phyloP scores from a whole-genome alignment of 305 asterid species.

The Fraxinus latifolia region DNA sequence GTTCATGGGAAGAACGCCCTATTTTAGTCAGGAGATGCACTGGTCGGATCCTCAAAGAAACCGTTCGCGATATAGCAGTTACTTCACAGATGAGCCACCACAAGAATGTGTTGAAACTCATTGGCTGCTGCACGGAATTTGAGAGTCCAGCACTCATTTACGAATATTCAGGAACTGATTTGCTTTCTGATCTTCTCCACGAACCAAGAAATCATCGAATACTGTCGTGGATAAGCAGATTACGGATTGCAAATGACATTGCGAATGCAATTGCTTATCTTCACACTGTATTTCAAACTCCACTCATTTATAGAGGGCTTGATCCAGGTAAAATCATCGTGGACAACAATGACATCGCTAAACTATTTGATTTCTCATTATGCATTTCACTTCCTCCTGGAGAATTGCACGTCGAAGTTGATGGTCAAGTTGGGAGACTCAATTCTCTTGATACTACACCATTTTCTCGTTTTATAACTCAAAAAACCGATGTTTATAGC shows the following conservation, averaged over 20 bases:
- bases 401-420: slow-evolving; percentile 12
- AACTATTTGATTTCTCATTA: slow-evolving; percentile 3
- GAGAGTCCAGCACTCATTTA: slow-evolving; percentile 15
- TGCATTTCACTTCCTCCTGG: slow-evolving; percentile 9
- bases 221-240: slow-evolving; percentile 4
- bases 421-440: background rate
- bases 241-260: slow-evolving; percentile 7
- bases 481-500: background rate
- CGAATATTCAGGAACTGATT: background rate
- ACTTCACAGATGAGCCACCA: slow-evolving; percentile 21
- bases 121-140: slow-evolving; percentile 22
- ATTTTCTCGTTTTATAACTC: background rate
- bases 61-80: slow-evolving; percentile 9
- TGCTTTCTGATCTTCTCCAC: background rate
- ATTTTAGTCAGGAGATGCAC: background rate
- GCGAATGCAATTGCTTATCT: slow-evolving; percentile 17
- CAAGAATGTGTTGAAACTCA: slow-evolving; percentile 15
- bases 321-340: background rate
- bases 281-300: slow-evolving; percentile 17
- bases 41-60: background rate
- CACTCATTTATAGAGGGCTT: slow-evolving; percentile 11
- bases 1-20: background rate
- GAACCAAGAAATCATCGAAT: background rate
- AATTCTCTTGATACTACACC: background rate
- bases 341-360: slow-evolving; percentile 15